Conservation (phyloP, 495 filamentous ascomycete species). For the Lindgomyces ingoldianus region DNA sequence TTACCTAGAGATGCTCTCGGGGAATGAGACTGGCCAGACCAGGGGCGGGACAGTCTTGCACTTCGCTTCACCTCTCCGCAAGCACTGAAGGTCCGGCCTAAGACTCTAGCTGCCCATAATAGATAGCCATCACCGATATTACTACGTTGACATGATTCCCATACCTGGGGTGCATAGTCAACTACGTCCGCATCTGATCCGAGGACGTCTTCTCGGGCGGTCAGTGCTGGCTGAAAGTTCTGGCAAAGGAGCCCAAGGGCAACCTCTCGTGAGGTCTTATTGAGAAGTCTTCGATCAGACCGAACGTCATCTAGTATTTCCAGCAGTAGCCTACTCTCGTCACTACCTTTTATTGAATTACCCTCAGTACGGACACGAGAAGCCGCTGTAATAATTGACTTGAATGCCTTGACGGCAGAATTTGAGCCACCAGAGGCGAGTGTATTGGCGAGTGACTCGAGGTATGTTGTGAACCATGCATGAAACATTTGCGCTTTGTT, state of each 20-base stretch:
- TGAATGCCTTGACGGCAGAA: constrained; percentile 53
- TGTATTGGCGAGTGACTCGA: constrained; percentile 52
- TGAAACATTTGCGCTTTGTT: constrained; percentile 67
- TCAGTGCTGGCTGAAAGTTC: constrained; percentile 62
- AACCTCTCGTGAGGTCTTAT: constrained; percentile 65
- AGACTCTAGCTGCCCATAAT: constrained; percentile 78
- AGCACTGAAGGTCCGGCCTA: constrained; percentile 81
- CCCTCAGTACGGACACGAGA: constrained; percentile 58
- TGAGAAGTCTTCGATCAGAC: constrained; percentile 61
- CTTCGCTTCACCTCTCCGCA: constrained; percentile 53
- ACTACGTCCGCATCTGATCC: constrained; percentile 61
- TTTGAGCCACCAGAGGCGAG: background rate
- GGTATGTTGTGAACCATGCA: constrained; percentile 66
- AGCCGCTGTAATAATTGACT: constrained; percentile 63
- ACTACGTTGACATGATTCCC: constrained; percentile 67
- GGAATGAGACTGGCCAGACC: constrained; percentile 5
- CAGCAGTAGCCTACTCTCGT: constrained; percentile 72
- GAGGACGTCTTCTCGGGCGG: constrained; percentile 61
- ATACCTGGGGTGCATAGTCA: constrained; percentile 64
- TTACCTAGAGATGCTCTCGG: constrained; percentile 7
- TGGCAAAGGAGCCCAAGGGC: constrained; percentile 73
- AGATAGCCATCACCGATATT: constrained; percentile 67
- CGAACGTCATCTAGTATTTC: constrained; percentile 73
- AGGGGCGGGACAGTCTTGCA: constrained; percentile 51
- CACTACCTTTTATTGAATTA: constrained; percentile 59